Base-by-base conservation (phyloP, 441 rosid species). In the Geranium incanum region DNA sequence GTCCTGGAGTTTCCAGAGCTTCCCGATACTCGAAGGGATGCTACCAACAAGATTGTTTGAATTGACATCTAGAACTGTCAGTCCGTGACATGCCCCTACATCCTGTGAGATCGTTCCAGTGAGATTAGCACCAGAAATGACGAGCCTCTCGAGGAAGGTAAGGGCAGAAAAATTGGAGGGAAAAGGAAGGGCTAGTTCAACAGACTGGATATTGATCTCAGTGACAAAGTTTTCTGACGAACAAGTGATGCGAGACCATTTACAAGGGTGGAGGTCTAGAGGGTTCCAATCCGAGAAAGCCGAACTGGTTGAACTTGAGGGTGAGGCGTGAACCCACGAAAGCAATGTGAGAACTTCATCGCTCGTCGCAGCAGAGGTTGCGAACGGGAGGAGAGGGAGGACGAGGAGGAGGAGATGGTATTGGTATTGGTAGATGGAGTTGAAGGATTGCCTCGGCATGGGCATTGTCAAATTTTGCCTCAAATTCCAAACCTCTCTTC, bases 261-360 rank as follows among this genome's bases (percentile, higher is more conserved):
- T 77, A 77, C 95, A 89, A 45, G 95, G 92, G 76, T 84, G 77
- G 6, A 86, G 66, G 70, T 86, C 92, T 12, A 81, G 80, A 33
- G 83, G 81, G 60, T 85, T 83, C 90, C 95, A 89, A 21, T 68
- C 66, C 28, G 88, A 83, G 68, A 86, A 78, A 36, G 72, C 78
- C 19, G 78, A 67, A 59, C 88, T 82, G n/a, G 78, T 76, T 6
- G 87, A 67, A 94, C 33, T 28, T 28, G 33, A 28, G 21, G 37
- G 70, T 16, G 90, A 76, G 72, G 78, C 70, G 36, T 78, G 89
- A 39, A 87, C 80, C 92, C 95, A 89, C 13, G 88, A 84, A 68
- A 81, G 69, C n/a, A 89, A 72, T 0, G 82, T 63, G 59, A 72
- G 23, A 43, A 78, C 88, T 83, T 90, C 93, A 71, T 66, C 69